phyloP scores from a whole-genome alignment of 768 basidiomycete genomes.

The Rhodotorula toruloides region DNA sequence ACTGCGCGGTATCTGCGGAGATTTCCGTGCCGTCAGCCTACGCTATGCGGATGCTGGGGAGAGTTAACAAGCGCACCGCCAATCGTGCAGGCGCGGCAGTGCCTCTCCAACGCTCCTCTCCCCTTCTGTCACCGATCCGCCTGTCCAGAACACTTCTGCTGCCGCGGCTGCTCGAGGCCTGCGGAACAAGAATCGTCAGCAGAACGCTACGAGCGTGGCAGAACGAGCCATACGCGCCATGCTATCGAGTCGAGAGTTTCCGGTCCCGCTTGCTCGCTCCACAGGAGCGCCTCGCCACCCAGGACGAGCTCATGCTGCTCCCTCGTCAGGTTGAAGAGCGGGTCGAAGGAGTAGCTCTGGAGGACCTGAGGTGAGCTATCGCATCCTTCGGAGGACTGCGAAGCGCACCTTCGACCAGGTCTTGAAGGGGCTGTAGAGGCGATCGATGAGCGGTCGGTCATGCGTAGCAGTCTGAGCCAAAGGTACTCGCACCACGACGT shows the following conservation, averaged over 20 bases:
- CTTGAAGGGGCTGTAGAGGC: slow-evolving; percentile 58
- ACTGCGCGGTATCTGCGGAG: slow-evolving; percentile 55
- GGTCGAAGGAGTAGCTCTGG: slow-evolving; percentile 70
- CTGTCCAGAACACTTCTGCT: slow-evolving; percentile 75
- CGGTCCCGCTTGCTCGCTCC: slow-evolving; percentile 69
- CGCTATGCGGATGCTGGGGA: not conserved
- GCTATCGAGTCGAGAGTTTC: slow-evolving; percentile 62
- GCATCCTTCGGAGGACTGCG: not conserved
- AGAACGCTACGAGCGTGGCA: no score
- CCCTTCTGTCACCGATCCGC: slow-evolving; percentile 46
- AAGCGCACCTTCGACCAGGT: slow-evolving; percentile 56
- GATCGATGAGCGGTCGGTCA: slow-evolving; percentile 55
- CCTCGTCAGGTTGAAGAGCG: slow-evolving; percentile 55
- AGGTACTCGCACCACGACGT: slow-evolving; percentile 48
- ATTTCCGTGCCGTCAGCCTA: not conserved
- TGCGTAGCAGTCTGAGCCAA: not conserved
- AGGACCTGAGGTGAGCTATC: no score
- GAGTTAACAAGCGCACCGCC: slow-evolving; percentile 42
- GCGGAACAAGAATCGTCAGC: not conserved
- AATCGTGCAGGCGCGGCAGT: slow-evolving; percentile 62
- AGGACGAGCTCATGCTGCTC: slow-evolving; percentile 58
- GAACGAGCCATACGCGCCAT: slow-evolving; percentile 63
- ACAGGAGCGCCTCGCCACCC: slow-evolving; percentile 69
- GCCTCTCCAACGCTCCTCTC: slow-evolving; percentile 52
- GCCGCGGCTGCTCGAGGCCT: slow-evolving; percentile 48